Conservation (phyloP, 108 stramenopile genomes). For the Cyclotella kingstonii region DNA sequence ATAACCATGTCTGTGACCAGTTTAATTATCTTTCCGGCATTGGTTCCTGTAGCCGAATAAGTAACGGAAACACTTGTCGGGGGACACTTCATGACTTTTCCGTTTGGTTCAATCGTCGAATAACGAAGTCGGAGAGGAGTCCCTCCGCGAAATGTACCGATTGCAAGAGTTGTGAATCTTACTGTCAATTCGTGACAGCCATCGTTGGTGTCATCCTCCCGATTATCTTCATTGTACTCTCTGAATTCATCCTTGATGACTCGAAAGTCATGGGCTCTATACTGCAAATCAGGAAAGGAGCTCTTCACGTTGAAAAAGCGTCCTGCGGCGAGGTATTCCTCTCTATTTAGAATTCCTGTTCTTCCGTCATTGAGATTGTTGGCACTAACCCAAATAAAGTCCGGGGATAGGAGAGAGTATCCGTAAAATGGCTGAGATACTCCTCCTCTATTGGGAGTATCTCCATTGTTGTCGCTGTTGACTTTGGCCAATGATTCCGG, state of each 20-base stretch:
- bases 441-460: neutral
- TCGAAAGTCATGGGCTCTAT: conserved; percentile 58
- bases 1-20: conserved; percentile 56
- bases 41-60: conserved; percentile 21
- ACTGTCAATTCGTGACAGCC: conserved; percentile 35
- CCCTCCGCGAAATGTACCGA: conserved; percentile 52
- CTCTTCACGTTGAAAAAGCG: conserved; percentile 49
- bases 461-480: neutral
- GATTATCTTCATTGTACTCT: neutral
- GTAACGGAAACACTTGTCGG: conserved; percentile 56
- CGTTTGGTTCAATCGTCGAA: conserved; percentile 38
- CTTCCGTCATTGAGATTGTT: conserved; percentile 34
- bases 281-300: conserved; percentile 61
- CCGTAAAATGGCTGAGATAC: conserved; percentile 4
- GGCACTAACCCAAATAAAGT: conserved; percentile 46
- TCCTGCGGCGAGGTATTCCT: conserved; percentile 55
- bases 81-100: conserved; percentile 47
- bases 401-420: conserved; percentile 16
- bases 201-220: conserved; percentile 14
- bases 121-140: conserved; percentile 38
- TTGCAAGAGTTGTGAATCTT: conserved; percentile 44
- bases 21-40: conserved; percentile 42
- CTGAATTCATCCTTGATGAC: conserved; percentile 11
- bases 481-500: neutral
- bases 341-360: conserved; percentile 32